Conservation (phyloP, 805 yeast genomes). For the Candida dajiaensis region DNA sequence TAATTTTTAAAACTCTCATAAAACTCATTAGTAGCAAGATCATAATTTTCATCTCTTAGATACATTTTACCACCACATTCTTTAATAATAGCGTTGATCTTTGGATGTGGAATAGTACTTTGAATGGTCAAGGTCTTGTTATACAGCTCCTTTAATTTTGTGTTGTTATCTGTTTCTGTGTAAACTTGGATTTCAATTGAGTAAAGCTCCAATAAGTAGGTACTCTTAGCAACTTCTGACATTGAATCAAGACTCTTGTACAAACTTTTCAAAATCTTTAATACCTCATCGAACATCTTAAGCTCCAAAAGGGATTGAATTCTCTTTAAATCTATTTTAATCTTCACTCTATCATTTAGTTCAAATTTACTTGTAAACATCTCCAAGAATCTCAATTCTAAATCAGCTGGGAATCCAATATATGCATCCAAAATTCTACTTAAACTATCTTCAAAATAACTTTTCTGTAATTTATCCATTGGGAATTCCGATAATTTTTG, state of each 20-base stretch:
- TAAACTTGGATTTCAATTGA: conserved; percentile 59
- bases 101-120: conserved; percentile 70
- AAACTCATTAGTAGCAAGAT: conserved; percentile 47
- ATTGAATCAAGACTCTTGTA: conserved; percentile 32
- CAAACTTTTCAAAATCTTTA: conserved; percentile 29
- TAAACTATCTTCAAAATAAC: conserved; percentile 30
- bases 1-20: conserved; percentile 53
- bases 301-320: conserved; percentile 32
- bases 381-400: conserved; percentile 27
- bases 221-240: conserved; percentile 38
- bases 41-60: conserved; percentile 55
- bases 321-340: conserved; percentile 41
- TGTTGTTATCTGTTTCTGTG: conserved; percentile 31
- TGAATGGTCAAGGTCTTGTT: conserved; percentile 40
- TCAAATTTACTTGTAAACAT: conserved; percentile 23
- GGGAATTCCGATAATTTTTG: conserved; percentile 7
- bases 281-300: conserved; percentile 27
- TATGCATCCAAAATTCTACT: conserved; percentile 34
- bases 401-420: conserved; percentile 7
- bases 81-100: conserved; percentile 63
- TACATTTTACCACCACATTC: conserved; percentile 72
- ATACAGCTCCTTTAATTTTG: conserved; percentile 43
- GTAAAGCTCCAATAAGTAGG: conserved; percentile 54
- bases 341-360: conserved; percentile 36
- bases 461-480: conserved; percentile 15